Conservation (phyloP, 805 yeast genomes). For the Teunomyces pallodes region DNA sequence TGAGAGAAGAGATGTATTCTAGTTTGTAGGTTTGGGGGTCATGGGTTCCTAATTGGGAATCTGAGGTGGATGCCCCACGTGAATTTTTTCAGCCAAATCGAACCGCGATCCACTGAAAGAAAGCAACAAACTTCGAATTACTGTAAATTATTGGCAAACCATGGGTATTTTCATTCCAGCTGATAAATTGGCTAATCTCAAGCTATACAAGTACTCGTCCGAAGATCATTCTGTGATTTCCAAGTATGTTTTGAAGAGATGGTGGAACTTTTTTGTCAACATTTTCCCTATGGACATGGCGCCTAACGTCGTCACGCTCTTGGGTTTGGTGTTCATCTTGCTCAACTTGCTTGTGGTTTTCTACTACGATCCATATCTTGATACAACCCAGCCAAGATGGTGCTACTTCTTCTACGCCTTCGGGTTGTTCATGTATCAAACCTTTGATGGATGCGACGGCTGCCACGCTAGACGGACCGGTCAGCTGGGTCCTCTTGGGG, state of each 20-base stretch:
- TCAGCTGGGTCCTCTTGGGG: conserved; percentile 94
- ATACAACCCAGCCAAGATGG: conserved; percentile 67
- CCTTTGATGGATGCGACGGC: conserved; percentile 96
- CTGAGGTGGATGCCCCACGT: not conserved
- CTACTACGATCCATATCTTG: conserved; percentile 68
- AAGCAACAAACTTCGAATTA: not conserved
- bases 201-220: conserved; percentile 62
- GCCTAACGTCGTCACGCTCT: conserved; percentile 84
- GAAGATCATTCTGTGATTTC: conserved; percentile 82
- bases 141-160: not conserved
- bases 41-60: not conserved
- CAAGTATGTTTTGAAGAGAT: conserved; percentile 71
- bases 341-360: conserved; percentile 63
- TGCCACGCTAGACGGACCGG: conserved; percentile 93
- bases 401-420: conserved; percentile 72
- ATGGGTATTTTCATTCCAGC: conserved; percentile 71
- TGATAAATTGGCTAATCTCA: conserved; percentile 49
- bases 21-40: no score
- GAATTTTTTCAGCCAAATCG: not conserved
- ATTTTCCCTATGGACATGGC: conserved; percentile 87
- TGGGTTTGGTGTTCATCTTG: conserved; percentile 72
- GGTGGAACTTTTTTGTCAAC: conserved; percentile 71
- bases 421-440: conserved; percentile 86
- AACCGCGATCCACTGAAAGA: not conserved
- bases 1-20: not conserved